These are phyloP conservation scores for Salvia hispanica DNA, from an alignment of 257 asterid species.

Conservation along the genomic window DNA sequence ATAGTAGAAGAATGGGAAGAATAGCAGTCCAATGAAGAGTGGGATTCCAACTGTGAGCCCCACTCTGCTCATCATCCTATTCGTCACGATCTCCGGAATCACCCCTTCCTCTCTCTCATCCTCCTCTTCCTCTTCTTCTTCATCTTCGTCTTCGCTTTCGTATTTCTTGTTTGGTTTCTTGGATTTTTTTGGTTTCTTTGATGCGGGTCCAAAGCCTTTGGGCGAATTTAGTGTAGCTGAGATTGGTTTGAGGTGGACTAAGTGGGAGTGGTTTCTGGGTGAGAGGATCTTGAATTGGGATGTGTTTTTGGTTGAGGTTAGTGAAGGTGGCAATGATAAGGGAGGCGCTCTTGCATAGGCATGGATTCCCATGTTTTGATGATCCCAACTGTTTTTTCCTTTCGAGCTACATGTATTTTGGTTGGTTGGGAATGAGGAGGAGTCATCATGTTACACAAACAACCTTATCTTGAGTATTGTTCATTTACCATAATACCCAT, in stretches of 20 bases:
- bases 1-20: slow-evolving; percentile 92
- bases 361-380: slow-evolving; percentile 45
- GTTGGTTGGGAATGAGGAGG: slow-evolving; percentile 33
- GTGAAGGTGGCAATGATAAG: slow-evolving; percentile 37
- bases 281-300: slow-evolving; percentile 38
- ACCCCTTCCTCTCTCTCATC: slow-evolving; percentile 57
- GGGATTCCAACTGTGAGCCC: slow-evolving; percentile 85
- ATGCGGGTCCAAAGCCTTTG: slow-evolving; percentile 78
- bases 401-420: slow-evolving; percentile 29
- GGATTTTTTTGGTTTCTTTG: slow-evolving; percentile 50
- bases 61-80: slow-evolving; percentile 88
- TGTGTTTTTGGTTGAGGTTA: slow-evolving; percentile 40
- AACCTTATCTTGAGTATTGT: slow-evolving; percentile 41
- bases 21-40: slow-evolving; percentile 65
- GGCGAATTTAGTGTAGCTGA: slow-evolving; percentile 77
- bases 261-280: slow-evolving; percentile 26
- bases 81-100: slow-evolving; percentile 92
- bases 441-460: slow-evolving; percentile 1
- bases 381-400: slow-evolving; percentile 17
- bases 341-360: slow-evolving; percentile 41
- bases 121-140: slow-evolving; percentile 42
- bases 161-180: slow-evolving; percentile 50
- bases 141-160: slow-evolving; percentile 47
- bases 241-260: slow-evolving; percentile 36
- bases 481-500: slow-evolving; percentile 45